Percentiles rank a stretch among this genome's conserved stretches.
Conservation (phyloP, 176 grass and related monocot species). For the Guadua angustifolia region DNA sequence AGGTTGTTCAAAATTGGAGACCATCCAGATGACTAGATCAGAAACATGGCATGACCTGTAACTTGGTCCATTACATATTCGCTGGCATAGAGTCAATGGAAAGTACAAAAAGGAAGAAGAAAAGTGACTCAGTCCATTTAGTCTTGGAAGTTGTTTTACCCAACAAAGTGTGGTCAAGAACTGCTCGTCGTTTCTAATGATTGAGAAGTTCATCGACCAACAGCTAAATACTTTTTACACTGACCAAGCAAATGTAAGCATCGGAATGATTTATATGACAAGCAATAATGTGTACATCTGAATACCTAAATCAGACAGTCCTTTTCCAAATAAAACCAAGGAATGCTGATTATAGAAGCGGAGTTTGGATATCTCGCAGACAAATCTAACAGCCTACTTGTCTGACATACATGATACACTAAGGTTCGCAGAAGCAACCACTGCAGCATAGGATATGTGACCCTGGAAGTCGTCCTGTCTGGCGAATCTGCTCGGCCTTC, state of each 20-base stretch:
- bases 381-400: slow-evolving; percentile 28
- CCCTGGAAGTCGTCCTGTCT: slow-evolving; percentile 73
- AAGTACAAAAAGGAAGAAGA: neutral
- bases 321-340: slow-evolving; percentile 51
- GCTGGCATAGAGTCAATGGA: neutral
- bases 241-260: slow-evolving; percentile 27
- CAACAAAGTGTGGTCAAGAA: neutral
- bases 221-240: neutral
- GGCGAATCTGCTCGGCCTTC: slow-evolving; percentile 67
- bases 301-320: slow-evolving; percentile 48
- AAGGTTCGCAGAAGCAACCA: slow-evolving; percentile 62
- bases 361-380: slow-evolving; percentile 11
- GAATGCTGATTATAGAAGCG: slow-evolving; percentile 35
- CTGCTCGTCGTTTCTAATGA: neutral
- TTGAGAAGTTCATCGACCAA: neutral
- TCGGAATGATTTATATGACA: slow-evolving; percentile 39
- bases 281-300: slow-evolving; percentile 40
- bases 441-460: slow-evolving; percentile 62
- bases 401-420: slow-evolving; percentile 24
- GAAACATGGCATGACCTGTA: slow-evolving; percentile 3
- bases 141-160: neutral
- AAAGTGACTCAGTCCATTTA: neutral
- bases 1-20: neutral
- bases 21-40: neutral
- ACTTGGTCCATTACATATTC: neutral